Conservation (phyloP, 306 rosid genomes). For the Pterocarpus santalinus region DNA sequence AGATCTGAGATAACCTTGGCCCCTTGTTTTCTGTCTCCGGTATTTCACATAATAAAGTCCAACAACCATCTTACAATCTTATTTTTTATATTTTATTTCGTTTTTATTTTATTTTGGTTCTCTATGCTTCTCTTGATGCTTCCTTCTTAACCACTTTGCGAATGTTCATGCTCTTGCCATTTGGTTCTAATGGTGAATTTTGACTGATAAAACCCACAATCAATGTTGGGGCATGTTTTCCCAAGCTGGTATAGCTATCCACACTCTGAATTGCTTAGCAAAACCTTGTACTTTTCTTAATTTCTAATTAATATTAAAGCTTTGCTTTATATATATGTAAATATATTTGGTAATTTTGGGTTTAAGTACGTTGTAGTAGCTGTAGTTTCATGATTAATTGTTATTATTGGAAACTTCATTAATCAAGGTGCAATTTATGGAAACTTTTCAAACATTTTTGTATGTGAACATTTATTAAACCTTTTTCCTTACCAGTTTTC, state of each 20-base stretch:
- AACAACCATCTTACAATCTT: neutral
- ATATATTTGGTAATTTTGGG: neutral
- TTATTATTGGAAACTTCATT: constrained; percentile 12
- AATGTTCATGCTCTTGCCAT: constrained; percentile 34
- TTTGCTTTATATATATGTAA: neutral
- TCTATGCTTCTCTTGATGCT: neutral
- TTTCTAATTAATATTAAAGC: constrained; percentile 21
- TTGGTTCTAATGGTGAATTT: constrained; percentile 4
- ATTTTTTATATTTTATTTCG: neutral
- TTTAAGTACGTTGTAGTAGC: constrained; percentile 1
- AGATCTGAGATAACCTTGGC: constrained; percentile 42
- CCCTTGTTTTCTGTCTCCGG: constrained; percentile 2
- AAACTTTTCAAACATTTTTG: constrained; percentile 6
- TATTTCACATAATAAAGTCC: neutral
- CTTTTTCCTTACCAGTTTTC: neutral
- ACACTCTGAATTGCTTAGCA: neutral
- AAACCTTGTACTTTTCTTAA: neutral
- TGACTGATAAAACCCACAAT: constrained; percentile 24
- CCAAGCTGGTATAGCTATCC: neutral
- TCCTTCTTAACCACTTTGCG: constrained; percentile 7
- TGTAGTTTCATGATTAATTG: constrained; percentile 29
- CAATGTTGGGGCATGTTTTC: neutral
- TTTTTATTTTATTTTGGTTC: neutral
- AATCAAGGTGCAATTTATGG: constrained; percentile 34
- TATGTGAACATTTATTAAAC: neutral